Percentiles rank a stretch among this genome's conserved stretches.
These are phyloP conservation scores for Aciculoconidium aculeatum DNA, from an alignment of 805 yeast genomes.

Conservation along the genomic window DNA sequence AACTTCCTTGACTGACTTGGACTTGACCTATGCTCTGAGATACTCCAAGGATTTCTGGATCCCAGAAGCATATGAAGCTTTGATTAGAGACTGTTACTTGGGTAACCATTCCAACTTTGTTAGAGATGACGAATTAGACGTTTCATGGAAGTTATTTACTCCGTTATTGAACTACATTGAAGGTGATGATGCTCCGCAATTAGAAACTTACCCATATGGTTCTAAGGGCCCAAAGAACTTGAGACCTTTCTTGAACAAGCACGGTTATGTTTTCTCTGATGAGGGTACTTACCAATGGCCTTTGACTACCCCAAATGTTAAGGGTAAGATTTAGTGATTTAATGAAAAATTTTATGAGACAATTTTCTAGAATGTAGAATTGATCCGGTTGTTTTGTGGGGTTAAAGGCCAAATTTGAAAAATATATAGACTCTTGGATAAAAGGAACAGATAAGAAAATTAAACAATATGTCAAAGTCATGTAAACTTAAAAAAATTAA, in stretches of 20 bases:
- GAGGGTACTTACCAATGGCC: constrained; percentile 87
- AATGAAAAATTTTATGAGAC: no score
- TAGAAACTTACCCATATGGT: constrained; percentile 77
- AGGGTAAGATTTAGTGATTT: constrained; percentile 20
- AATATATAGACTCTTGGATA: no score
- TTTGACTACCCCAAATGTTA: constrained; percentile 48
- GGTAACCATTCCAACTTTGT: constrained; percentile 98
- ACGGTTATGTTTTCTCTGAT: constrained; percentile 67
- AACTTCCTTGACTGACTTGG: constrained; percentile 83
- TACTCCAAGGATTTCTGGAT: constrained; percentile 82
- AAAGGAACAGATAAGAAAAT: no score
- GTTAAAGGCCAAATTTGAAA: no score
- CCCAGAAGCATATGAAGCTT: constrained; percentile 96
- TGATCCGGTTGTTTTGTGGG: no score
- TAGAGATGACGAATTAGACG: constrained; percentile 94
- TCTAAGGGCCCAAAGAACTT: constrained; percentile 79
- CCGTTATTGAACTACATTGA: constrained; percentile 82
- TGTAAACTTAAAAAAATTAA: no score
- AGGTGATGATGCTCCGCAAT: constrained; percentile 59
- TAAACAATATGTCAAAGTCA: no score
- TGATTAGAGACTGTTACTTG: constrained; percentile 81
- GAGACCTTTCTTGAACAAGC: constrained; percentile 52
- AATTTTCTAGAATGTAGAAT: no score
- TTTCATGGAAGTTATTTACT: constrained; percentile 89
- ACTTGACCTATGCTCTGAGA: constrained; percentile 75